These are phyloP conservation scores for Penicillium angulare DNA, from an alignment of 495 filamentous ascomycete species.

Conservation along the genomic window DNA sequence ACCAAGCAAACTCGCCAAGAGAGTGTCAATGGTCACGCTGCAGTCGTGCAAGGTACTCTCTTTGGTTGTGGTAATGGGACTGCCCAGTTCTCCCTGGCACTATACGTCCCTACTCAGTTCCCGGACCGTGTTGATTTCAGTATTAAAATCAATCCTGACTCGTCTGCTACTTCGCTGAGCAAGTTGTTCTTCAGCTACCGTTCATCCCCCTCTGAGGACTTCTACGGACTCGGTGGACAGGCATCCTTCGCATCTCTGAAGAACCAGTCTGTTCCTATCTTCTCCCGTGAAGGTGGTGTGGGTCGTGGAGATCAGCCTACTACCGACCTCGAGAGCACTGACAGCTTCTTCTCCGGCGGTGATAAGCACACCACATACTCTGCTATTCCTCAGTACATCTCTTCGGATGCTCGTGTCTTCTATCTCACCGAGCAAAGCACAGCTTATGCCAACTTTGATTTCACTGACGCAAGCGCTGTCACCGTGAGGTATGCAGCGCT, in stretches of 20 bases:
- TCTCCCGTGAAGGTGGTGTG: slow-evolving; percentile 28
- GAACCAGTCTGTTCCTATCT: slow-evolving; percentile 27
- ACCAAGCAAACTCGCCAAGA: slow-evolving; percentile 1
- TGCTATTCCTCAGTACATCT: slow-evolving; percentile 24
- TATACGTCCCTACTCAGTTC: slow-evolving; percentile 20
- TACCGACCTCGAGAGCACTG: slow-evolving; percentile 14
- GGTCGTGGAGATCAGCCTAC: slow-evolving; percentile 29
- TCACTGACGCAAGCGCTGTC: slow-evolving; percentile 12
- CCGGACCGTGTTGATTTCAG: slow-evolving; percentile 22
- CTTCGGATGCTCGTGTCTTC: slow-evolving; percentile 18
- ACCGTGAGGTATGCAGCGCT: slow-evolving; percentile 21
- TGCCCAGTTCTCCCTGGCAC: slow-evolving; percentile 10
- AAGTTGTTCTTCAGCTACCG: slow-evolving; percentile 23
- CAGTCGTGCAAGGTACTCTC: slow-evolving; percentile 16
- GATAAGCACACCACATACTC: slow-evolving; percentile 24
- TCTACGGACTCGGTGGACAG: slow-evolving; percentile 29
- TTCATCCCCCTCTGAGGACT: slow-evolving; percentile 22
- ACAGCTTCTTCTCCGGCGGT: slow-evolving; percentile 25
- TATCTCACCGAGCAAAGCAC: slow-evolving; percentile 21
- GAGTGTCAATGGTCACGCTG: slow-evolving; percentile 15
- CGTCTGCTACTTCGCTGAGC: slow-evolving; percentile 2
- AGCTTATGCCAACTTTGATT: slow-evolving; percentile 25
- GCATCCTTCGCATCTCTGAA: slow-evolving; percentile 30
- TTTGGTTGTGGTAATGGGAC: slow-evolving; percentile 17
- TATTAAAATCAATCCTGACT: slow-evolving; percentile 10